phyloP scores from a whole-genome alignment of 257 asterid species.

The Rauvolfia tetraphylla region DNA sequence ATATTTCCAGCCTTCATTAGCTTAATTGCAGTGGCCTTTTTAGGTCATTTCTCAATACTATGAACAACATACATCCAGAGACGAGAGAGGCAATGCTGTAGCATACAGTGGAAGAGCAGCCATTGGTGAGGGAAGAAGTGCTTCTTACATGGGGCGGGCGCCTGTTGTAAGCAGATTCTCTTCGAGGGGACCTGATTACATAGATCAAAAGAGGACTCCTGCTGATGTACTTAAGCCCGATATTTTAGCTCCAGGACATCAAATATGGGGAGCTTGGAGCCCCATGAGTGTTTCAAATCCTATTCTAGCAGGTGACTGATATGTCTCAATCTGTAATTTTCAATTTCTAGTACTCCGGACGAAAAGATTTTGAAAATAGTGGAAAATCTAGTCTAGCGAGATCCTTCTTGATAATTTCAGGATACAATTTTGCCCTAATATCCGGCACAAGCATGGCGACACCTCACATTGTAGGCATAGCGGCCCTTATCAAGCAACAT shows the following conservation, averaged over 20 bases:
- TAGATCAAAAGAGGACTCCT: slow-evolving; percentile 51
- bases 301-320: slow-evolving; percentile 50
- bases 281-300: slow-evolving; percentile 77
- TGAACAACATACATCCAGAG: slow-evolving; percentile 53
- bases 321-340: background rate
- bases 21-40: background rate
- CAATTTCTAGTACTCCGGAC: background rate
- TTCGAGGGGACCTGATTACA: slow-evolving; percentile 82
- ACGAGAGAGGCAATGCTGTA: slow-evolving; percentile 37
- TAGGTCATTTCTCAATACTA: slow-evolving; percentile 63
- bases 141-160: slow-evolving; percentile 63
- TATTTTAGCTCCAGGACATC: slow-evolving; percentile 90
- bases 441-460: slow-evolving; percentile 99
- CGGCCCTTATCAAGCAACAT: slow-evolving; percentile 72
- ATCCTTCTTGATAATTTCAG: slow-evolving; percentile 35
- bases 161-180: slow-evolving; percentile 88
- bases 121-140: slow-evolving; percentile 76
- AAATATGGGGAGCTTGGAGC: slow-evolving; percentile 99
- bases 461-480: slow-evolving; percentile 86
- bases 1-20: background rate
- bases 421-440: slow-evolving; percentile 57
- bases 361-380: too few relatives aligned
- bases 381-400: background rate
- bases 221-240: slow-evolving; percentile 89
- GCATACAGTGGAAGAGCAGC: slow-evolving; percentile 65